Conservation (phyloP, 176 grass and related monocot species). For the Zea luxurians region DNA sequence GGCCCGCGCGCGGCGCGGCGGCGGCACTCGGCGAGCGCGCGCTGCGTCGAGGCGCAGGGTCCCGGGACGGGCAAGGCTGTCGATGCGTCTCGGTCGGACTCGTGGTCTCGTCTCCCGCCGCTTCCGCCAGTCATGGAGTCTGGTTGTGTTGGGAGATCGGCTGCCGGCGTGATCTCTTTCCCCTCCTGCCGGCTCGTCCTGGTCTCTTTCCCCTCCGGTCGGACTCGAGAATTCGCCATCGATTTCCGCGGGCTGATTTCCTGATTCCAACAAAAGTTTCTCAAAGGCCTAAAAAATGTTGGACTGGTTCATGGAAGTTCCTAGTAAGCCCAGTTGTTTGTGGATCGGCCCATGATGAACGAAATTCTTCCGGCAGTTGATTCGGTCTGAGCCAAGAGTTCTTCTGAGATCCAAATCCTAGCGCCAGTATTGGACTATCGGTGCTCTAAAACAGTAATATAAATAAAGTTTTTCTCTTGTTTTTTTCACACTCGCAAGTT, state of each 20-base stretch:
- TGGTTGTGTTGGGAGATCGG: constrained; percentile 25
- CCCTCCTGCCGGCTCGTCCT: neutral
- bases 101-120: neutral
- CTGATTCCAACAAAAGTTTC: neutral
- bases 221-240: neutral
- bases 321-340: neutral
- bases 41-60: constrained; percentile 43
- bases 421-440: neutral
- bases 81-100: neutral
- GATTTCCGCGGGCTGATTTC: neutral
- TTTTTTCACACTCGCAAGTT: too few species aligned
- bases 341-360: neutral
- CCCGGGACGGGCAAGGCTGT: constrained; percentile 27
- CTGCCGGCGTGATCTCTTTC: neutral
- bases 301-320: neutral
- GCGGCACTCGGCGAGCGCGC: constrained; percentile 68
- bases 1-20: constrained; percentile 43
- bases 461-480: too few species aligned
- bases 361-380: too few species aligned
- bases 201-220: too few species aligned
- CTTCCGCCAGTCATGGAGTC: constrained; percentile 33
- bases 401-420: neutral
- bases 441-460: too few species aligned
- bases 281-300: neutral
- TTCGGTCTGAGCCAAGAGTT: neutral